Base-by-base conservation (phyloP, 352 stramenopile genomes). In the Aphanomyces invadans region DNA sequence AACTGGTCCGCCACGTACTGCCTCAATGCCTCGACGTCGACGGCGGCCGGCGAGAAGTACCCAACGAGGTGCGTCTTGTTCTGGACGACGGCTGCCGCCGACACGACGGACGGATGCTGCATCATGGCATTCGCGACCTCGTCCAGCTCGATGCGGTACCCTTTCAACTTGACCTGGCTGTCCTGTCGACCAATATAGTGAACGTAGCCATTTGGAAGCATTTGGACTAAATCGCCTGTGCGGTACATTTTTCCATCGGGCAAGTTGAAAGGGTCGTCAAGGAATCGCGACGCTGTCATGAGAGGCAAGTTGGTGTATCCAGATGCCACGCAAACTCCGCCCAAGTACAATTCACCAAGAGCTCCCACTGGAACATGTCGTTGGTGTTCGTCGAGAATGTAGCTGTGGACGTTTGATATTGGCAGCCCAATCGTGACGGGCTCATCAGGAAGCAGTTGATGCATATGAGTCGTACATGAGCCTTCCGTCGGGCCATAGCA, bases 111-210 rank as follows among this genome's bases (percentile, higher is more conserved):
- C 39, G 79, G 73, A 53, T 95, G 89, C 73, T 93, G 79, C 36
- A 85, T 87, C 36, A 98, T 82, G n/a, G 89, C 89, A 7, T 86
- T 89, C 71, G 97, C 91, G 1, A 98, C 81, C 12, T 90, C 92
- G 32, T 89, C 90, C 7, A 97, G 72, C 29, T 97, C 93, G 4
- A 98, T 89, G 39, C 88, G 96, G 73, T 97, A 98, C 45, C 93
- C 93, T 23, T 92, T 83, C 63, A 98, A 95, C 78, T 98, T 98
- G 60, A 98, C 89, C 90, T 98, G 97, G 62, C 96, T 97, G 74
- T 97, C 92, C 68, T 89, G 97, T 44, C 94, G 85, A 3, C 94
- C 94, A 39, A 97, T 86, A 39, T 98, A 83, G 71, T 97, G 90
- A 2, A 98, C 71, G 69, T 96, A 80, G 4, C 89, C 87, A 69